Conservation (phyloP, 495 filamentous ascomycete species). For the Pseudoneurospora amorphoporcata region DNA sequence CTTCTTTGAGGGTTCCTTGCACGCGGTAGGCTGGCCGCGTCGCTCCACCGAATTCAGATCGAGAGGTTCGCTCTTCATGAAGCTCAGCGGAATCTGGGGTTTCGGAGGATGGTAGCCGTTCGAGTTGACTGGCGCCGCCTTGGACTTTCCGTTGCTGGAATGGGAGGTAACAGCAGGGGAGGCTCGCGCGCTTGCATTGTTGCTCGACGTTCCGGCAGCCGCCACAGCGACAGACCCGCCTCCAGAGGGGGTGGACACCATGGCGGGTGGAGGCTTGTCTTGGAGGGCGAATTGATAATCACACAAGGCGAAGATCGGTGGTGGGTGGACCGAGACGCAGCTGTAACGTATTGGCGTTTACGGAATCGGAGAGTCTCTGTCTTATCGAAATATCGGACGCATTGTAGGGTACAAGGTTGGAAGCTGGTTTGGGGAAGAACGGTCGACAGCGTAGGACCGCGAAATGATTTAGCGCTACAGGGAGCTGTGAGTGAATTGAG, state of each 20-base stretch:
- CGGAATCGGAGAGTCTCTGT: background rate
- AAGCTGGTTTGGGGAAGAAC: background rate
- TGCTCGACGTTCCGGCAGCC: slow-evolving; percentile 19
- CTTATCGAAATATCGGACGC: background rate
- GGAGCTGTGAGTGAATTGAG: background rate
- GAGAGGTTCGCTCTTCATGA: slow-evolving; percentile 49
- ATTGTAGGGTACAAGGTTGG: background rate
- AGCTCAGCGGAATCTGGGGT: slow-evolving; percentile 38
- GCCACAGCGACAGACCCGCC: slow-evolving; percentile 23
- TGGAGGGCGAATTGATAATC: background rate
- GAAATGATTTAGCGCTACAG: background rate
- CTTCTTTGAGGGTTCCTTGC: slow-evolving; percentile 64
- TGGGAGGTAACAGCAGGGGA: slow-evolving; percentile 34
- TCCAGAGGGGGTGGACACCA: slow-evolving; percentile 32
- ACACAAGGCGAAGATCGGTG: background rate
- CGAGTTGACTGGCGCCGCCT: slow-evolving; percentile 34
- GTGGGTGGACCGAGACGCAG: background rate
- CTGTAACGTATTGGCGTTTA: background rate
- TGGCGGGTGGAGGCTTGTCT: slow-evolving; percentile 14
- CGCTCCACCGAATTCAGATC: slow-evolving; percentile 88
- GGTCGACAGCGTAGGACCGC: background rate
- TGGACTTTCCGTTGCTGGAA: slow-evolving; percentile 30
- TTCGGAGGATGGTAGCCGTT: slow-evolving; percentile 44
- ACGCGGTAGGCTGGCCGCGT: slow-evolving; percentile 64
- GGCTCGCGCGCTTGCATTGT: slow-evolving; percentile 35